phyloP scores from a whole-genome alignment of 257 asterid genomes.

The Gentiana dahurica region DNA sequence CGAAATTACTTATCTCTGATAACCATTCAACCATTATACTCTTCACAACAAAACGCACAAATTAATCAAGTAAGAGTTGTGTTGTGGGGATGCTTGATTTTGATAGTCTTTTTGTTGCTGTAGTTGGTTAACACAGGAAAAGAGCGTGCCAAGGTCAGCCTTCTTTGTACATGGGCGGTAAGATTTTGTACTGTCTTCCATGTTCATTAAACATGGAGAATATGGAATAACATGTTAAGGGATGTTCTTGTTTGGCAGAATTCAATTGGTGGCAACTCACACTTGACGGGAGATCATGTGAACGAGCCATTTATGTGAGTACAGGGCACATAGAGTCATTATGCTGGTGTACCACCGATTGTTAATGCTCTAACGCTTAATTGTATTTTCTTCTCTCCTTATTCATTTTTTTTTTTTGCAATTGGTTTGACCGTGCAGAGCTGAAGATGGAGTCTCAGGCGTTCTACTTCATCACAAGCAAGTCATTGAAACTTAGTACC shows the following conservation, averaged over 20 bases:
- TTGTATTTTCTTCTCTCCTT: constrained; percentile 13
- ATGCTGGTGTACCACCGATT: constrained; percentile 4
- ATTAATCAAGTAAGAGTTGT: no score
- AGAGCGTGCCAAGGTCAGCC: constrained; percentile 98
- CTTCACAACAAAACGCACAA: no score
- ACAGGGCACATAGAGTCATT: constrained; percentile 4
- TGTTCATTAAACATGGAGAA: constrained; percentile 6
- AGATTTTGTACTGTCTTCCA: constrained; percentile 20
- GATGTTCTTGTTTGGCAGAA: constrained; percentile 42
- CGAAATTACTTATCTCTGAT: not conserved
- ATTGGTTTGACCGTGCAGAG: constrained; percentile 22
- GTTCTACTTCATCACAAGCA: constrained; percentile 99
- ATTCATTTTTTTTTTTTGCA: not conserved
- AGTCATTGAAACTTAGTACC: constrained; percentile 59
- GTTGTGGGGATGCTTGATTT: no score
- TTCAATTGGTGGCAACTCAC: constrained; percentile 89
- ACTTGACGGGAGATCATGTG: constrained; percentile 84
- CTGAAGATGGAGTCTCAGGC: constrained; percentile 98
- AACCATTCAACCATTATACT: not conserved
- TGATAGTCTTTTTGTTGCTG: constrained; percentile 13
- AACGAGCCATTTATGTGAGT: constrained; percentile 97
- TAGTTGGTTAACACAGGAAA: constrained; percentile 97
- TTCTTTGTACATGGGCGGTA: constrained; percentile 97
- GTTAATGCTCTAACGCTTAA: constrained; percentile 14
- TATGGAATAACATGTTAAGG: constrained; percentile 10